Percentiles rank a stretch among this genome's conserved stretches.
Evolutionary conservation across 2,329 filamentous ascomycete species (phyloP).

Genomic region (Colletotrichum abscissum): DNA sequence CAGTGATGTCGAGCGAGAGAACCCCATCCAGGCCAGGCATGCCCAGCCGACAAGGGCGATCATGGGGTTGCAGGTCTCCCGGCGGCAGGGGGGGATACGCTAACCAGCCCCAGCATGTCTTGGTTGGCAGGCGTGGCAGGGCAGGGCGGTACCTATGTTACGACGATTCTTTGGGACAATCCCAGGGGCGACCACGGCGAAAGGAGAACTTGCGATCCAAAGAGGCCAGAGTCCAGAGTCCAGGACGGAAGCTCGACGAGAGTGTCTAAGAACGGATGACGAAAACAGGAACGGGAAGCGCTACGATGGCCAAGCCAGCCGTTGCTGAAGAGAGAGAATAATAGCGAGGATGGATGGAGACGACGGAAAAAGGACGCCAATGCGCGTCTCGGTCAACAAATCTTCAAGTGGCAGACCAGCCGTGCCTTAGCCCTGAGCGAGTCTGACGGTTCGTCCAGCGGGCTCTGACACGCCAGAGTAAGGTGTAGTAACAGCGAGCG

Average conservation of each 20-base stretch:
- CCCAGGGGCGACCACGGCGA: not conserved
- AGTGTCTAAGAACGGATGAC: not conserved
- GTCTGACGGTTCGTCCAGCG: slow-evolving; percentile 4
- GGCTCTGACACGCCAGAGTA: not conserved
- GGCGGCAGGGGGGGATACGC: slow-evolving; percentile 20
- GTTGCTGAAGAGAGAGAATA: not conserved
- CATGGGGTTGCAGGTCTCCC: slow-evolving; percentile 29
- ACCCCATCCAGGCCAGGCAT: slow-evolving; percentile 31
- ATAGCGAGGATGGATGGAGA: not conserved
- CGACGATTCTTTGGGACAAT: slow-evolving; percentile 15
- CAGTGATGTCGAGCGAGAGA: not conserved
- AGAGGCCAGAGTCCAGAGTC: not conserved
- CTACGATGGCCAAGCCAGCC: not conserved
- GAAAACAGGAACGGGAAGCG: not conserved
- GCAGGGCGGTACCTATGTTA: not conserved
- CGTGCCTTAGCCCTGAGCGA: slow-evolving; percentile 29
- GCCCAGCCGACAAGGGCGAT: slow-evolving; percentile 32
- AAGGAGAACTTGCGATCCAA: not conserved
- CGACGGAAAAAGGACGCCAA: not conserved
- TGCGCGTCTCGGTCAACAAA: slow-evolving; percentile 29
- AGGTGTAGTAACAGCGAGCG: slow-evolving; percentile 5
- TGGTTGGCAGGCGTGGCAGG: slow-evolving; percentile 19
- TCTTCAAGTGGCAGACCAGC: slow-evolving; percentile 11
- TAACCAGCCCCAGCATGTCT: slow-evolving; percentile 24
- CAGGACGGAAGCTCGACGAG: not conserved